These are phyloP conservation scores for Colletotrichum navitas DNA, from an alignment of 2,329 filamentous ascomycete species.

Conservation along the genomic window DNA sequence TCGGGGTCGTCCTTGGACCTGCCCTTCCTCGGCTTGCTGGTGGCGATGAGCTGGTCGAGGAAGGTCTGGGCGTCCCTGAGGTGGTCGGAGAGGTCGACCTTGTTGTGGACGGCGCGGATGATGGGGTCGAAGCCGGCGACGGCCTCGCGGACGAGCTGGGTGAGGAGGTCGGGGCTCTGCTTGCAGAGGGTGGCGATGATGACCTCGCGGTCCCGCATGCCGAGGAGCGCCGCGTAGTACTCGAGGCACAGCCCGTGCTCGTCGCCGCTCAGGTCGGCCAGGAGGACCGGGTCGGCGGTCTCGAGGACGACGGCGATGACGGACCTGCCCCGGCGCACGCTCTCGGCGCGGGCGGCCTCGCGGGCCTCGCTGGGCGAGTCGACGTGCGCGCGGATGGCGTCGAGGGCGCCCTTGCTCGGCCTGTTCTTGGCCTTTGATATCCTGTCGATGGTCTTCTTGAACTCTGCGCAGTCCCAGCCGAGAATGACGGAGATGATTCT, in stretches of 20 bases:
- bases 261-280: constrained; percentile 63
- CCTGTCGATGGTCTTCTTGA: constrained; percentile 73
- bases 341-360: constrained; percentile 69
- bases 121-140: constrained; percentile 80
- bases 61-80: constrained; percentile 76
- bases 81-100: constrained; percentile 77
- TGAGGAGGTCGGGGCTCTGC: constrained; percentile 79
- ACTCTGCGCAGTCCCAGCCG: constrained; percentile 78
- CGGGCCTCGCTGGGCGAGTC: constrained; percentile 67
- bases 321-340: constrained; percentile 64
- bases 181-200: constrained; percentile 76
- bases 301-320: constrained; percentile 77
- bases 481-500: constrained; percentile 81
- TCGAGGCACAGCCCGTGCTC: constrained; percentile 76
- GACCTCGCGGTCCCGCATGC: constrained; percentile 79
- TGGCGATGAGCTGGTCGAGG: constrained; percentile 77
- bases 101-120: constrained; percentile 78
- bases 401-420: constrained; percentile 71
- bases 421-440: constrained; percentile 73
- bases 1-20: constrained; percentile 51
- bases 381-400: constrained; percentile 71
- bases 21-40: constrained; percentile 60
- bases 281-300: constrained; percentile 59
- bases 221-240: constrained; percentile 78
- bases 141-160: constrained; percentile 72